Conservation (phyloP, 352 stramenopile genomes). For the Halophytophthora batemanensis region DNA sequence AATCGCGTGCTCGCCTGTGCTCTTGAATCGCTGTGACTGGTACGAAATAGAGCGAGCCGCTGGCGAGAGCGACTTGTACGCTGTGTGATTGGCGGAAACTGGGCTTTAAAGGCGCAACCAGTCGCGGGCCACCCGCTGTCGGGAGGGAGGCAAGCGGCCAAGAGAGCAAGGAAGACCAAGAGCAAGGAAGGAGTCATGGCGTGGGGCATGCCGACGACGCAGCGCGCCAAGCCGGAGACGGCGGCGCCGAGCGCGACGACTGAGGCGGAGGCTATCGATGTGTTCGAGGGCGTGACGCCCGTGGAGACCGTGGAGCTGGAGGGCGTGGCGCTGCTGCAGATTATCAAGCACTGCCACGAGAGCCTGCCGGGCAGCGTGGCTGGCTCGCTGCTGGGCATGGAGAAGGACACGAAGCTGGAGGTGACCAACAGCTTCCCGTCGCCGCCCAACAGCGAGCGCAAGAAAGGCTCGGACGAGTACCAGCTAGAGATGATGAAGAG, state of each 20-base stretch:
- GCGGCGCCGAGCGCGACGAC: constrained; percentile 10
- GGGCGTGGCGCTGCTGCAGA: constrained; percentile 88
- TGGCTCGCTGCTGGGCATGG: constrained; percentile 95
- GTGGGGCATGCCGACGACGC: constrained; percentile 57
- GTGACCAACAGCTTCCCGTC: constrained; percentile 98
- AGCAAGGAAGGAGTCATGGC: constrained; percentile 32
- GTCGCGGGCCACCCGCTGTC: constrained; percentile 21
- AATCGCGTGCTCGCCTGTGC: constrained; percentile 17
- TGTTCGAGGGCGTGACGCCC: constrained; percentile 68
- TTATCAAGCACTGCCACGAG: constrained; percentile 99
- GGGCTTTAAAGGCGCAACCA: constrained; percentile 38
- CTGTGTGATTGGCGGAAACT: constrained; percentile 41
- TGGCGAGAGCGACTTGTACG: constrained; percentile 1
- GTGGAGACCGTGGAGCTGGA: constrained; percentile 75
- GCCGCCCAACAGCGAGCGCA: constrained; percentile 75
- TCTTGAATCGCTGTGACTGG: constrained; percentile 13
- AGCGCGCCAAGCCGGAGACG: constrained; percentile 20
- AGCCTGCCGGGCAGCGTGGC: constrained; percentile 91
- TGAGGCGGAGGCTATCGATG: constrained; percentile 46
- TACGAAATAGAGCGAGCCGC: not conserved
- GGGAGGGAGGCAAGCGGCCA: constrained; percentile 19
- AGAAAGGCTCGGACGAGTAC: constrained; percentile 91
- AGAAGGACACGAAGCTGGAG: constrained; percentile 90
- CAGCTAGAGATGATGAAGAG: constrained; percentile 99
- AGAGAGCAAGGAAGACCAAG: constrained; percentile 15